Evolutionary conservation across 129 eudicot species (phyloP), one percentile per base, ranked within the genome.

Genomic region (Sambucus nigra): DNA sequence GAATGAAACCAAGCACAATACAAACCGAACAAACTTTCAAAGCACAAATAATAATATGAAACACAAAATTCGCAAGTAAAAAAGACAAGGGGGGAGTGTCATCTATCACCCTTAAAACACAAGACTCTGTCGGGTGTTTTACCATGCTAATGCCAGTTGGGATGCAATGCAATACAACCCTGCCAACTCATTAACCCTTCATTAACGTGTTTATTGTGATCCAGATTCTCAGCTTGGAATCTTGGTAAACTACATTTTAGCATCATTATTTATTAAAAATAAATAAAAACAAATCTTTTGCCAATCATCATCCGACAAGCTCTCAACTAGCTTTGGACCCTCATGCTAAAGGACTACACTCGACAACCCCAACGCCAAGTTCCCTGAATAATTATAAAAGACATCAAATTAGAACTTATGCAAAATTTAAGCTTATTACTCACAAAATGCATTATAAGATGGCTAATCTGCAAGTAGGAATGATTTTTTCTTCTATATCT

Each of bases 341-440:
- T 5, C 77, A 73, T 27, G 77, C 83, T 12, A 80, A 49, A 33
- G 88, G 80, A 67, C 88, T 69, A 70, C 73, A 80, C 14, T 75
- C 74, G 10, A 80, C 88, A 47, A 80, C 76, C 32, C 83, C 88
- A 28, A 76, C 76, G 25, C 88, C 83, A 25, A 76, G 83, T 63
- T 80, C 88, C 59, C 83, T 80, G 55, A 50, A 29, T 21, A 53
- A 32, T 11, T 18, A 18, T 20, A 21, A 35, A 23, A 4, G 7
- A 4, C 28, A 28, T 17, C 6, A 21, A 50, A 2, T 50, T 51
- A 62, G 58, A 62, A n/a, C n/a, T 49, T 7, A 7, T 7, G 42
- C 13, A 8, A 7, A 32, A n/a, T n/a, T n/a, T n/a, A 0, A 17
- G 13, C 19, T 1, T 11, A 54, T 31, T 13, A 4, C n/a, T 19